These are phyloP conservation scores for Cyberlindnera suaveolens DNA, from an alignment of 805 yeast genomes.

Conservation along the genomic window DNA sequence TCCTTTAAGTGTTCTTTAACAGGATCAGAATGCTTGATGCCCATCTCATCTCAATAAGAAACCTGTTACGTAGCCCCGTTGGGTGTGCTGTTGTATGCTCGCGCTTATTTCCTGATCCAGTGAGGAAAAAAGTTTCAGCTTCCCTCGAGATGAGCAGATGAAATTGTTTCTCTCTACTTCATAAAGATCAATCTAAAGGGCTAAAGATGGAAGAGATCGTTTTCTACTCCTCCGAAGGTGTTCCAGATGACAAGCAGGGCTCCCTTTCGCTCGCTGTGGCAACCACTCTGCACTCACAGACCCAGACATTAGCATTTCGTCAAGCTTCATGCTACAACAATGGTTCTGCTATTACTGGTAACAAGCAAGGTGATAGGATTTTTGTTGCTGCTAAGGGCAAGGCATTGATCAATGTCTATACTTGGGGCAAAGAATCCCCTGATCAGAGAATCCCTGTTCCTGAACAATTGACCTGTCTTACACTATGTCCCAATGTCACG, in stretches of 20 bases:
- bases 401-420: constrained; percentile 70
- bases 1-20: no score
- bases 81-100: no score
- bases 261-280: constrained; percentile 36
- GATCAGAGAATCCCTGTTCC: constrained; percentile 84
- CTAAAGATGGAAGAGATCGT: constrained; percentile 43
- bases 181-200: no score
- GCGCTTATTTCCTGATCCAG: neutral
- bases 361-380: constrained; percentile 26
- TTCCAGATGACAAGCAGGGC: constrained; percentile 38
- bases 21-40: no score
- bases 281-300: constrained; percentile 37
- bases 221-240: constrained; percentile 40
- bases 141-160: no score
- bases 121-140: no score
- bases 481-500: constrained; percentile 30
- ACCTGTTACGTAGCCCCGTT: no score
- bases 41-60: no score
- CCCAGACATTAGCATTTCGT: constrained; percentile 37
- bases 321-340: constrained; percentile 40
- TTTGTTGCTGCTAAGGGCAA: constrained; percentile 63
- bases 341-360: constrained; percentile 48
- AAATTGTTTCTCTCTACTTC: no score
- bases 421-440: constrained; percentile 61
- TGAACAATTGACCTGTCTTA: constrained; percentile 60